Evolutionary conservation across 495 filamentous ascomycete species (phyloP).

Genomic region (Evernia prunastri): DNA sequence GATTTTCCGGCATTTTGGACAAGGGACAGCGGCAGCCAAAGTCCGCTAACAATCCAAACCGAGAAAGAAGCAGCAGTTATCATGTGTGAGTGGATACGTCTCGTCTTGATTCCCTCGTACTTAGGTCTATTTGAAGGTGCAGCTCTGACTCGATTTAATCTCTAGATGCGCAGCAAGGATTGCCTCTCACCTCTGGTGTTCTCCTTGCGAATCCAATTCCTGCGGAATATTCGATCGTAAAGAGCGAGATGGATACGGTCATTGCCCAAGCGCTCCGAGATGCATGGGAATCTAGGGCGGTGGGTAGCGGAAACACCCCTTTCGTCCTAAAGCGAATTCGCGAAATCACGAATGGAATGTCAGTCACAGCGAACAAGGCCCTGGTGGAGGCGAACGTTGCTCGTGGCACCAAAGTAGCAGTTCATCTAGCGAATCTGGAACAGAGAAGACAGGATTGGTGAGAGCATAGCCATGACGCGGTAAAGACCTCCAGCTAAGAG

Average conservation of each 20-base stretch:
- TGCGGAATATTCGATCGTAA: slow-evolving; percentile 58
- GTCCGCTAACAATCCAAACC: slow-evolving; percentile 64
- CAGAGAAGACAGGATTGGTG: slow-evolving; percentile 35
- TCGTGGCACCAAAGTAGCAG: slow-evolving; percentile 71
- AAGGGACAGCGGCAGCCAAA: slow-evolving; percentile 72
- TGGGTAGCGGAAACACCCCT: slow-evolving; percentile 79
- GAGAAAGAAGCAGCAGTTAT: slow-evolving; percentile 81
- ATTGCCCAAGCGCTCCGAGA: slow-evolving; percentile 69
- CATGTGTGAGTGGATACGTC: slow-evolving; percentile 50
- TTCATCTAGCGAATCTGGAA: slow-evolving; percentile 63
- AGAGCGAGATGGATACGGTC: slow-evolving; percentile 61
- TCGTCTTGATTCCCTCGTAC: background rate
- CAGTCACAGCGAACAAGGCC: slow-evolving; percentile 66
- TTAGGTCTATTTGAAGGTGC: background rate
- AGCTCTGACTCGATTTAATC: slow-evolving; percentile 7
- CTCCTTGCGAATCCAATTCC: slow-evolving; percentile 88
- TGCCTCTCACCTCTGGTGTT: slow-evolving; percentile 66
- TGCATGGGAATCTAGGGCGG: slow-evolving; percentile 60
- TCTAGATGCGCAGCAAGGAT: slow-evolving; percentile 54
- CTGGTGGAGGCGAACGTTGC: slow-evolving; percentile 75
- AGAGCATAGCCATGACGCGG: slow-evolving; percentile 24
- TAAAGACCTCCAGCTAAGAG: slow-evolving; percentile 7
- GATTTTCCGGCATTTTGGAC: slow-evolving; percentile 90
- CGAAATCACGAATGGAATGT: slow-evolving; percentile 66
- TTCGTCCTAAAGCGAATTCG: slow-evolving; percentile 79